Conservation (phyloP, 2,329 filamentous ascomycete genomes). For the Amauroascus niger region DNA sequence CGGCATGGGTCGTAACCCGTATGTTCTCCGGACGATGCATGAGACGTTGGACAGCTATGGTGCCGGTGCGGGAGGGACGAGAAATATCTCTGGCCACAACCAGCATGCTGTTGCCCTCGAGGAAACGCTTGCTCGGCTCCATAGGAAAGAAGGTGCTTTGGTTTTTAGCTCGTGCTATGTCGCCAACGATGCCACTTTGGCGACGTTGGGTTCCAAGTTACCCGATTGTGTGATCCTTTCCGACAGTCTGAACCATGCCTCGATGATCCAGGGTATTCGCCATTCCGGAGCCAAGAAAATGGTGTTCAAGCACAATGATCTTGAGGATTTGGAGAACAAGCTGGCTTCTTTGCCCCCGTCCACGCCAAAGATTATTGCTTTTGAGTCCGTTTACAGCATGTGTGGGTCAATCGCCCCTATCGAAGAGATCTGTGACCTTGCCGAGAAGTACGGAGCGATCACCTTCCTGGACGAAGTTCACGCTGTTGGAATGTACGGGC, state of each 20-base stretch:
- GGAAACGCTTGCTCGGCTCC: conserved; percentile 69
- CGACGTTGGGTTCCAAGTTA: conserved; percentile 92
- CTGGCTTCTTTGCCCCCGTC: conserved; percentile 75
- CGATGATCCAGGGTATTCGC: conserved; percentile 98
- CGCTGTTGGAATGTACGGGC: conserved; percentile 98
- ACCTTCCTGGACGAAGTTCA: conserved; percentile 98
- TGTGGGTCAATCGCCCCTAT: conserved; percentile 96
- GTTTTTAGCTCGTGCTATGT: conserved; percentile 98
- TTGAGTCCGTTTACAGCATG: conserved; percentile 99
- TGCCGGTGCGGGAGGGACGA: conserved; percentile 85
- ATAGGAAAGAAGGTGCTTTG: conserved; percentile 82
- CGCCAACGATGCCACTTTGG: conserved; percentile 92
- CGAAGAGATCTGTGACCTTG: conserved; percentile 87
- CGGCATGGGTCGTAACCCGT: conserved; percentile 86
- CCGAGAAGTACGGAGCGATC: conserved; percentile 93
- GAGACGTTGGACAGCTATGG: conserved; percentile 90
- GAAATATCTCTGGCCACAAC: conserved; percentile 98
- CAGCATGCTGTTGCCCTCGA: conserved; percentile 83
- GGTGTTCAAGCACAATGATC: conserved; percentile 97
- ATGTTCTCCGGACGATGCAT: conserved; percentile 86
- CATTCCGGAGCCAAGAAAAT: conserved; percentile 95
- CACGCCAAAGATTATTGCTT: conserved; percentile 94
- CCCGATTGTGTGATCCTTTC: conserved; percentile 96
- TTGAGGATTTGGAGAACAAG: conserved; percentile 87
- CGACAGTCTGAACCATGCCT: conserved; percentile 93